Evolutionary conservation across 2,329 filamentous ascomycete genomes (phyloP), one percentile per base, ranked within the genome.

Genomic region (Penicillium corylophilum): DNA sequence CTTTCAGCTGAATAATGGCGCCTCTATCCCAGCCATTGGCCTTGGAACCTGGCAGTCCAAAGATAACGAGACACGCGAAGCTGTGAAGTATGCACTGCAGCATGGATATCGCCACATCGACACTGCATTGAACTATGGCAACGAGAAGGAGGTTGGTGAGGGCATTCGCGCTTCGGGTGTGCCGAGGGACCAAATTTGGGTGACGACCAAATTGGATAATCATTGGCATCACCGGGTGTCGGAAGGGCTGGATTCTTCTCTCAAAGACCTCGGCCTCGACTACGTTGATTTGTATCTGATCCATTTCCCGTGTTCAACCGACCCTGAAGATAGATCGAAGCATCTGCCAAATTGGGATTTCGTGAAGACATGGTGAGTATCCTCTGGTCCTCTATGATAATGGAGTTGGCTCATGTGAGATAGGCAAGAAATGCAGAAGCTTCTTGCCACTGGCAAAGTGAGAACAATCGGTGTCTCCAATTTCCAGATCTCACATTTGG

Each of bases 381-480:
- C n/a, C n/a, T n/a, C n/a, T n/a, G n/a, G n/a, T n/a, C n/a, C n/a
- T n/a, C n/a, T n/a, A n/a, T n/a, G n/a, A n/a, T n/a, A n/a, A n/a
- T n/a, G n/a, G n/a, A n/a, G n/a, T n/a, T n/a, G 2, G 35, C 35
- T 38, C 18, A 38, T 38, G n/a, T 1, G 8, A 18, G 6, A 12
- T 6, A 38, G 35, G 35, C 47, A 46, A 26, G 49, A 46, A 6
- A 60, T 60, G 63, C 62, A 68, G 51, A 65, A 63, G 47, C 57
- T 68, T 20, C 42, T 64, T 8, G 57, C 43, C 0, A 64, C 61
- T 12, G 63, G 63, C 64, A 87, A 88, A 70, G 86, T 86, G 42
- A 80, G 78, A 71, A 88, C 87, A 74, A 88, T 90, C 68, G 88
- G 88, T 57, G 86, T 92, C 44, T 89, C 86, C 70, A 93, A 92